phyloP scores from a whole-genome alignment of 1,284 basidiomycete genomes.

The Pseudozyma flocculosa region DNA sequence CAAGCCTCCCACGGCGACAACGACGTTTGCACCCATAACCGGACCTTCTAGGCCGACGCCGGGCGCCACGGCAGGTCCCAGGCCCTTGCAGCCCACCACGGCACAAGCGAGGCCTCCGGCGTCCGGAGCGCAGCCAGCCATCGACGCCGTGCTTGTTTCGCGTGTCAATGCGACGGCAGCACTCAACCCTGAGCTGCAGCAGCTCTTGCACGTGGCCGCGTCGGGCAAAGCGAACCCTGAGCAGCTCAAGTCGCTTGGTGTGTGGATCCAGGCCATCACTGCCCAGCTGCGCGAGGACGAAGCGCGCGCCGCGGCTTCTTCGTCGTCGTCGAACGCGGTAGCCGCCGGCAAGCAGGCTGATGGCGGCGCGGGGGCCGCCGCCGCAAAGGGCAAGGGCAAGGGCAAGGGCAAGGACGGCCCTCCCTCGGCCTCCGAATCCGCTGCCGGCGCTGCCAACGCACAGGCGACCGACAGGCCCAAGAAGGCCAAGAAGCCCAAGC shows the following conservation, averaged over 20 bases:
- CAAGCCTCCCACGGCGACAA: no score
- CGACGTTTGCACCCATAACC: no score
- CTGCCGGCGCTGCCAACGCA: no score
- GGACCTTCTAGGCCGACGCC: neutral
- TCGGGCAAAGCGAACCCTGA: conserved; percentile 38
- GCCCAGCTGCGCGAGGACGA: conserved; percentile 38
- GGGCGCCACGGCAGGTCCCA: neutral
- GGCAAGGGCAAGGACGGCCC: neutral
- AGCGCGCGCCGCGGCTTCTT: conserved; percentile 28
- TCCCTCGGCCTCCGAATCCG: no score
- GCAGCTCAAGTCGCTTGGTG: conserved; percentile 41
- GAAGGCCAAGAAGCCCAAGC: conserved; percentile 31
- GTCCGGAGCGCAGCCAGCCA: conserved; percentile 30
- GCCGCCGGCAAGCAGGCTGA: neutral
- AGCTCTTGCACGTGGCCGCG: conserved; percentile 43
- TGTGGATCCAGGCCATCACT: conserved; percentile 43
- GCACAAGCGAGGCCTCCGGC: conserved; percentile 19
- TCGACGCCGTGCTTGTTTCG: conserved; percentile 40
- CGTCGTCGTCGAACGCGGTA: no score
- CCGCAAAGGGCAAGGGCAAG: neutral
- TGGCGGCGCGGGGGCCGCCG: no score
- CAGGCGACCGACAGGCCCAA: conserved; percentile 1
- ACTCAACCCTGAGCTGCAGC: conserved; percentile 40
- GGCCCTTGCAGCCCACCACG: neutral
- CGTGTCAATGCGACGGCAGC: conserved; percentile 43